Percentiles rank a stretch among this genome's conserved stretches.
Evolutionary conservation across 148 eudicot genomes (phyloP).

Genomic region (Rhododendron molle): DNA sequence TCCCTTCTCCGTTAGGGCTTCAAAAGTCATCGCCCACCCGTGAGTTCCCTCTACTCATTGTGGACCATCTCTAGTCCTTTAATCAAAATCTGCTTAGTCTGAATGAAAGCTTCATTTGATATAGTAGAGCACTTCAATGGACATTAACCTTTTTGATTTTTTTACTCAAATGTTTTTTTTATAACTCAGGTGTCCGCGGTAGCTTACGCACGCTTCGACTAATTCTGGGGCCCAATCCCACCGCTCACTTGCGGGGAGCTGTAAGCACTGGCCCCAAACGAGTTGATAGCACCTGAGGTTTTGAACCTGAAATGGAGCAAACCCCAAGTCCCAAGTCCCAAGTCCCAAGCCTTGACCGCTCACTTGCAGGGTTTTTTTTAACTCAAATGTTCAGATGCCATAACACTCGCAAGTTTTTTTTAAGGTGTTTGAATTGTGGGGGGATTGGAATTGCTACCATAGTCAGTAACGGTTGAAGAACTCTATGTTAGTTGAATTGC

Average conservation of each 20-base stretch:
- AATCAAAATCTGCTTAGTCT: background rate
- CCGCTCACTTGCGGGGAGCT: no score
- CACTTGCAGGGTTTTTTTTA: background rate
- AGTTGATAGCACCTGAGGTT: no score
- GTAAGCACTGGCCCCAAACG: no score
- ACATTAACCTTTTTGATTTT: background rate
- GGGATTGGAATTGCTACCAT: background rate
- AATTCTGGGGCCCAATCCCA: no score
- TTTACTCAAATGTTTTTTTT: no score
- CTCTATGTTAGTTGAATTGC: background rate
- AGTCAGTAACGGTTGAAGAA: background rate
- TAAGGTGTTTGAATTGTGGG: background rate
- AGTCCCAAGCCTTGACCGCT: no score
- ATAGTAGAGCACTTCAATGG: background rate
- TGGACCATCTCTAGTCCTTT: background rate
- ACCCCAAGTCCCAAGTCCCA: no score
- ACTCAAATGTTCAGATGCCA: background rate
- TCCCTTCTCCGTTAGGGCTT: constrained; percentile 59
- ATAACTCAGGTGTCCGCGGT: no score
- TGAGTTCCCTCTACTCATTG: constrained; percentile 20
- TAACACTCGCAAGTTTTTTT: background rate
- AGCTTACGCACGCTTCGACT: no score
- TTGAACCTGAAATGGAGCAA: no score
- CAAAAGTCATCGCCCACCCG: constrained; percentile 78
- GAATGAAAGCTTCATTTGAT: background rate